Conservation (phyloP, 176 grass and related monocot genomes). For the Pontederia paniculata region DNA sequence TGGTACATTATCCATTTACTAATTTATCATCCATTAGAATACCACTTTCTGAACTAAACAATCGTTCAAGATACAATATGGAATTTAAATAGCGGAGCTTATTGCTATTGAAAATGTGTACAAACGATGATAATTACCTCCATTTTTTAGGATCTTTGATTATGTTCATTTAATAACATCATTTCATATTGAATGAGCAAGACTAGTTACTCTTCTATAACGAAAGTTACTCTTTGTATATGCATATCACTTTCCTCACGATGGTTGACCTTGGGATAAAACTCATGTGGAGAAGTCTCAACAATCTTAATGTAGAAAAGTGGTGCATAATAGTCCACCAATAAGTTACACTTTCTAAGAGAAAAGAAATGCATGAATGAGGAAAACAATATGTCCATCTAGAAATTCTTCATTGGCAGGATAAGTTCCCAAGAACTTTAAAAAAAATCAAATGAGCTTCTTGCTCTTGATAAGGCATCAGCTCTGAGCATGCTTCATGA, state of each 20-base stretch:
- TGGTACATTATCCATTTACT: no score
- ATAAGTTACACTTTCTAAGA: background rate
- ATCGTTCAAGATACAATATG: background rate
- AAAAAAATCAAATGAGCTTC: no score
- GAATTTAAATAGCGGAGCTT: background rate
- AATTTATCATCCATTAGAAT: no score
- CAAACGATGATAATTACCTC: conserved; percentile 3
- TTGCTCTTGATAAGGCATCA: conserved; percentile 4
- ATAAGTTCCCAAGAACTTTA: background rate
- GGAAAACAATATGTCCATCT: background rate
- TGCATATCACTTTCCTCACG: conserved; percentile 6
- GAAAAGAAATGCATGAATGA: background rate
- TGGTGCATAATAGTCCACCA: conserved; percentile 16
- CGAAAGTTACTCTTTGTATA: no score
- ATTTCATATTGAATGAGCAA: conserved; percentile 5
- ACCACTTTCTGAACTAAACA: no score
- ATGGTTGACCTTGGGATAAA: conserved; percentile 3
- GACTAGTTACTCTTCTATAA: background rate
- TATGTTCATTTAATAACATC: conserved; percentile 1
- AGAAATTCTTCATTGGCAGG: background rate
- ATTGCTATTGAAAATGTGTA: background rate
- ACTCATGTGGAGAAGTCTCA: background rate
- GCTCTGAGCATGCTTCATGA: conserved; percentile 4
- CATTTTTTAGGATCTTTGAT: conserved; percentile 7
- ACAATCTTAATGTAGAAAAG: conserved; percentile 9